Evolutionary conservation across 179 eudicot species (phyloP), one percentile per base, ranked within the genome.

Genomic region (Spinacia oleracea): DNA sequence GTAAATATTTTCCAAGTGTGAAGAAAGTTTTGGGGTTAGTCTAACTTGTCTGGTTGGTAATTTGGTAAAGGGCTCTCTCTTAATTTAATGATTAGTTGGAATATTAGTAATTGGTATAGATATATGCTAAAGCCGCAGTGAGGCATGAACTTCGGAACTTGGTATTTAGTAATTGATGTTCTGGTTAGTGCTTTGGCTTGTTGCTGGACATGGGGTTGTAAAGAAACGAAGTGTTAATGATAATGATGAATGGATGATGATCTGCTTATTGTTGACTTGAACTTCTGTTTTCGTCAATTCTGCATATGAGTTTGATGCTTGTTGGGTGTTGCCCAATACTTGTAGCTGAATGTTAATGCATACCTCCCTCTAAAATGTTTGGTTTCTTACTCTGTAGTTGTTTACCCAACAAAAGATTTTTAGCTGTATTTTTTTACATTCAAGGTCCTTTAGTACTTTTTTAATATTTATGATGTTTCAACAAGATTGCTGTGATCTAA

Each of bases 21-120:
- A 71, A 76, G 77, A 23, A 23, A 76, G 72, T 48, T 77, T 82
- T 85, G 46, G 67, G 77, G 81, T 62, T 35, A 75, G 75, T 76
- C 75, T 63, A 70, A 80, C 82, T 51, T 68, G 63, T 74, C 1
- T 18, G 60, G 80, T 74, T 70, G 75, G 46, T 15, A 42, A 38
- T 38, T 38, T 64, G 72, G 62, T 5, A 79, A 70, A 76, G 66
- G 80, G 67, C 23, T 72, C 72, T 59, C 25, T 78, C 74, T 68
- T 79, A 75, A 75, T 75, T 58, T 12, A 50, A 53, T 76, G 66
- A 46, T 72, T 50, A 51, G 73, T 72, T 50, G 73, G 80, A 60
- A 38, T 15, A 75, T 63, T 76, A 80, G 79, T 76, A 50, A 78
- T 59, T 82, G 88, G 80, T 85, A 80, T 81, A 79, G 73, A 46